Base-by-base conservation (phyloP, 768 basidiomycete species). In the Collybia sordida region DNA sequence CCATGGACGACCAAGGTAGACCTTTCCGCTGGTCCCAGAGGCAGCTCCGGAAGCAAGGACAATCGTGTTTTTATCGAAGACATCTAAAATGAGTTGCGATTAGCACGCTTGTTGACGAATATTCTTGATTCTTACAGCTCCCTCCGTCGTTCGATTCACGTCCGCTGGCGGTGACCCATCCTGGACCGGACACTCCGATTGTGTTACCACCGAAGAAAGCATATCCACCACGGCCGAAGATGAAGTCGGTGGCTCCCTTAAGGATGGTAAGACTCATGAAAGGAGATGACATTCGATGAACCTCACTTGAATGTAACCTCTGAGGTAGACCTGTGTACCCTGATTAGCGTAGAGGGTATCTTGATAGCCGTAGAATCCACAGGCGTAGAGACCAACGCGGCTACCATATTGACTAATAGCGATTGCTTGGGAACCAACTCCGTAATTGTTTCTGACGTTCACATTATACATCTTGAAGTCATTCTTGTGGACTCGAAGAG, bases 121-220 rank as follows among this genome's bases (percentile, higher is more conserved):
- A 31, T 31, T 31, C 14, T 6, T 31, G 4, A 11, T 6, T 59
- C 74, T 60, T 50, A 79, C 79, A 79, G 39, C 76, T 77, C 12
- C 71, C 72, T 24, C 50, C 54, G 55, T 80, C 77, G 39, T 74
- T 64, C 1, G 75, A 69, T 48, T 68, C 56, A 15, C 79, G 71
- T 6, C 80, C 79, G 45, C 66, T 76, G 1, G 80, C 79, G 5
- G 78, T 80, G 23, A 81, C 66, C 42, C 59, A 77, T 5, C 79
- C 80, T 27, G 67, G 60, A 34, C 65, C 75, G 5, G 66, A 69
- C 7, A 75, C 69, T 0, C 66, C 77, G 22, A 80, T 76, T 0
- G 75, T 79, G 50, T 77, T 79, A 0, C 72, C 70, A 12, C 73
- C 74, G 46, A 80, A 80, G 60, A 73, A 80, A 1, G 75, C 77